Conservation (phyloP, 768 basidiomycete genomes). For the Pleurotus cornucopiae region DNA sequence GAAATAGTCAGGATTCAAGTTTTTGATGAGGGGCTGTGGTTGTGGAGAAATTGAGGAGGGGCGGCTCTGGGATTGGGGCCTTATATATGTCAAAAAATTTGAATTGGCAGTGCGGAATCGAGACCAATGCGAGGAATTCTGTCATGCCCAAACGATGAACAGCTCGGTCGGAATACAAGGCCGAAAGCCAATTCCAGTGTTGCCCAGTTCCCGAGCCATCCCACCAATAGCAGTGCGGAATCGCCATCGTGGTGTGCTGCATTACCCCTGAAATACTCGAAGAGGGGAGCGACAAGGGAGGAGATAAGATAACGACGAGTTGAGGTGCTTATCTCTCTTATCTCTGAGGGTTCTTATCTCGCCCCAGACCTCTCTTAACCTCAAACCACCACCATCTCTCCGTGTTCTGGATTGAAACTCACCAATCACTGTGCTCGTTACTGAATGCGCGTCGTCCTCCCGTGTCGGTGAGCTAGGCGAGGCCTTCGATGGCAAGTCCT, state of each 20-base stretch:
- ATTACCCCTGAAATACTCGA: neutral
- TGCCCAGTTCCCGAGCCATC: neutral
- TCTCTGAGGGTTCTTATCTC: neutral
- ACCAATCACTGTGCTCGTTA: constrained; percentile 1
- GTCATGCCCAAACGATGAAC: neutral
- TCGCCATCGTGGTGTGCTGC: neutral
- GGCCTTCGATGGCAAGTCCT: neutral
- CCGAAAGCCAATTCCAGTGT: neutral
- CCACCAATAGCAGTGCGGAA: neutral
- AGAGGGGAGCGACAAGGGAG: neutral
- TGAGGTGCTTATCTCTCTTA: neutral
- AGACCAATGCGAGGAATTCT: neutral
- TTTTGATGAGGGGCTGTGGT: neutral
- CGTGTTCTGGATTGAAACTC: neutral
- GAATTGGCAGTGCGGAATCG: neutral
- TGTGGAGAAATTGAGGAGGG: neutral
- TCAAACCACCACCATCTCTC: constrained; percentile 1
- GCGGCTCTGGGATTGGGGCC: neutral
- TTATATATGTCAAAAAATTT: neutral
- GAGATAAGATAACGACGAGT: neutral
- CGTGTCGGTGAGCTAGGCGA: neutral
- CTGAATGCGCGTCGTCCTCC: neutral
- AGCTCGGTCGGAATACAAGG: neutral
- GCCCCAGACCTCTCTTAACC: neutral
- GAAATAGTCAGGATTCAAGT: neutral